Evolutionary conservation across 495 filamentous ascomycete species (phyloP).

Genomic region (Lasiosphaeriaceae sp.): DNA sequence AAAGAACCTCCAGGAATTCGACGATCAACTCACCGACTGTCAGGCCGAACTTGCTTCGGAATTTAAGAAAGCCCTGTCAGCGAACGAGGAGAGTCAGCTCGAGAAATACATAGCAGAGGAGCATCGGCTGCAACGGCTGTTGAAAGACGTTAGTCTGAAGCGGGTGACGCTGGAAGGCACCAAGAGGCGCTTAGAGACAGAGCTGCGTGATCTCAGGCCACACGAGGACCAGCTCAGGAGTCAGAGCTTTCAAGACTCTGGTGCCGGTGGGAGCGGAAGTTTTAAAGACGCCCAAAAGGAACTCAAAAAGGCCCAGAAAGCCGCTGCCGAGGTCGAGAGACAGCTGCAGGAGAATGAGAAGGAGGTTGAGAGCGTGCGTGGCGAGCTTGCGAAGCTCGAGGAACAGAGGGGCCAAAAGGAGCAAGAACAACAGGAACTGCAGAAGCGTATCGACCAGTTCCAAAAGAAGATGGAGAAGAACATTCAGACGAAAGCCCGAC

Average conservation of each 20-base stretch:
- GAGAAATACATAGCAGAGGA: conserved; percentile 64
- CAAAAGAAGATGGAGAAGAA: conserved; percentile 91
- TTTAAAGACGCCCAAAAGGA: conserved; percentile 78
- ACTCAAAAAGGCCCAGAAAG: conserved; percentile 68
- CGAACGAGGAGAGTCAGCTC: conserved; percentile 75
- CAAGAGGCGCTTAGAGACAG: conserved; percentile 75
- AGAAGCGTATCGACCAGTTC: conserved; percentile 75
- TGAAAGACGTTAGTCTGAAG: conserved; percentile 66
- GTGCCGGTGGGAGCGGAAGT: conserved; percentile 56
- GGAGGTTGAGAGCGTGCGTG: conserved; percentile 62
- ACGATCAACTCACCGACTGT: conserved; percentile 67
- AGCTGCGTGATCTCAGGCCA: conserved; percentile 77
- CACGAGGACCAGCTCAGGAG: conserved; percentile 82
- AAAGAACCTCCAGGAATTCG: conserved; percentile 66
- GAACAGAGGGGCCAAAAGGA: conserved; percentile 63
- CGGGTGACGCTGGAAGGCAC: conserved; percentile 75
- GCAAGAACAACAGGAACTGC: conserved; percentile 67
- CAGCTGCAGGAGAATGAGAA: conserved; percentile 70
- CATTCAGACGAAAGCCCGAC: conserved; percentile 76
- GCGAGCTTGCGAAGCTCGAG: conserved; percentile 57
- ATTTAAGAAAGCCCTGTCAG: conserved; percentile 86
- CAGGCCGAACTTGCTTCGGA: conserved; percentile 75
- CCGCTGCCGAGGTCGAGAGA: conserved; percentile 56
- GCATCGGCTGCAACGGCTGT: conserved; percentile 68
- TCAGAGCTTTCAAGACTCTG: conserved; percentile 66